Evolutionary conservation across 805 yeast genomes (phyloP).

Genomic region (Torulaspora delbrueckii): DNA sequence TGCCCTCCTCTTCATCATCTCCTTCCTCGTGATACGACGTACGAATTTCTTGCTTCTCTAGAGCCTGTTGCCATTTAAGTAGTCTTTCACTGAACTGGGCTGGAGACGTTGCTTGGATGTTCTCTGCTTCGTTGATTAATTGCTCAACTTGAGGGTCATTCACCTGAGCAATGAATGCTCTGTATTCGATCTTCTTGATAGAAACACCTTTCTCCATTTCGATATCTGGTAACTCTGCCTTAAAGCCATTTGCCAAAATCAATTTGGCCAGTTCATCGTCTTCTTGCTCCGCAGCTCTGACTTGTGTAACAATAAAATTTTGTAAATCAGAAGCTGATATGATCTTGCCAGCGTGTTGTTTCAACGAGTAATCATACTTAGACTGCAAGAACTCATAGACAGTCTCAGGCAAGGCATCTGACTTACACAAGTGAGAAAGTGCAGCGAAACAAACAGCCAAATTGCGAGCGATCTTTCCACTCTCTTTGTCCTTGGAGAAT

Average conservation of each 20-base stretch:
- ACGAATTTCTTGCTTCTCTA: constrained; percentile 53
- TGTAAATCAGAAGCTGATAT: constrained; percentile 24
- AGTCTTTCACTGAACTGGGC: constrained; percentile 53
- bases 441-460: constrained; percentile 28
- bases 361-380: constrained; percentile 30
- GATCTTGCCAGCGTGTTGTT: constrained; percentile 25
- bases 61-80: constrained; percentile 64
- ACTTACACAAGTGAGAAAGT: constrained; percentile 17
- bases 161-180: constrained; percentile 58
- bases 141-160: constrained; percentile 69
- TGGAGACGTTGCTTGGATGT: constrained; percentile 37
- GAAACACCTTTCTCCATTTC: constrained; percentile 24
- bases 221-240: constrained; percentile 29
- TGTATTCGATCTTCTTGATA: constrained; percentile 49
- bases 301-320: constrained; percentile 19
- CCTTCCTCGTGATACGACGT: constrained; percentile 41
- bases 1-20: constrained; percentile 44
- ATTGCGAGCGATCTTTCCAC: constrained; percentile 19
- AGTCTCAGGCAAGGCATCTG: constrained; percentile 15
- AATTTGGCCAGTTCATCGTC: constrained; percentile 38
- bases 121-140: constrained; percentile 42
- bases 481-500: constrained; percentile 22
- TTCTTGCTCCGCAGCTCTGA: constrained; percentile 13
- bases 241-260: constrained; percentile 33
- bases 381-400: constrained; percentile 22